Base-by-base conservation (phyloP, 2,329 filamentous ascomycete species). In the Thielaviopsis populi region DNA sequence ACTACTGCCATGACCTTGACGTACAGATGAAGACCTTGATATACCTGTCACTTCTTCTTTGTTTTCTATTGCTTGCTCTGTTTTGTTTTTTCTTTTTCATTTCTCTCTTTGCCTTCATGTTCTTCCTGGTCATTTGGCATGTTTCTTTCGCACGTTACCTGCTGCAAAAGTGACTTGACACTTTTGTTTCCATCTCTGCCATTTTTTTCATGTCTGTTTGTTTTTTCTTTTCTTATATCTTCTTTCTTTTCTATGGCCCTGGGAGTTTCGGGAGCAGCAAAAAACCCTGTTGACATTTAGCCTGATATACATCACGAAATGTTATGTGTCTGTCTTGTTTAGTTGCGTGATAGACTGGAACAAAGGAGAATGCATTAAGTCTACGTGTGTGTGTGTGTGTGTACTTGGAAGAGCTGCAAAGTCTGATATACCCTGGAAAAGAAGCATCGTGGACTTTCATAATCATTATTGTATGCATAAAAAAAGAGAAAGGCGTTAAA, bases 261-360 rank as follows among this genome's bases (percentile, higher is more conserved):
- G 58, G 58, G 58, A 64, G 58, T 53, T 64, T 64, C 53, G 41
- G 43, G 54, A 62, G 2, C 37, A 56, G 61, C 33, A 50, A 63
- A 59, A 54, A 63, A 63, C 27, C 13, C 33, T 43, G 53, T 59
- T 50, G 46, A 50, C 22, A 50, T 24, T 50, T 50, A 13, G 46
- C 46, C 11, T 27, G 22, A 27, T 27, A 50, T 24, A 50, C 15
- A 11, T n/a, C 11, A 50, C 22, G 46, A 27, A 37, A 50, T 50
- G 3, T 15, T 50, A n/a, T 46, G n/a, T n/a, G 24, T 50, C 8
- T 50, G 11, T 24, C 24, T 3, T 5, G 46, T 13, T 19, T 17
- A 8, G 46, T 50, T 50, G 24, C 11, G 46, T 17, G 22, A 50
- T 15, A 24, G 24, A 27, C 22, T 13, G 22, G 22, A 8, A 8